phyloP scores from a whole-genome alignment of 306 rosid genomes.

The Benincasa hispida region DNA sequence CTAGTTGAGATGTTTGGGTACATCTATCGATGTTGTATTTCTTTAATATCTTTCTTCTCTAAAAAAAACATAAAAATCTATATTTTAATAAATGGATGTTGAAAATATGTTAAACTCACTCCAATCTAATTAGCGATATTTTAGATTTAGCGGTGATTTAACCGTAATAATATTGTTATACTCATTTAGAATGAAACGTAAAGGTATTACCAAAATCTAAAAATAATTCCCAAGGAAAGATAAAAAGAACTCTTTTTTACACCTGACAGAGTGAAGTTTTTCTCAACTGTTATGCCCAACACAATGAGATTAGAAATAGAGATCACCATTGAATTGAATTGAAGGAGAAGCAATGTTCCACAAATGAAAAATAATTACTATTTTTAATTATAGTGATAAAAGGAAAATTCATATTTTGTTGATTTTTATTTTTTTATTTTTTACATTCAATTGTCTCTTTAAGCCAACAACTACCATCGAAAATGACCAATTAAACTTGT shows the following conservation, averaged over 20 bases:
- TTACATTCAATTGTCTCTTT: constrained; percentile 3
- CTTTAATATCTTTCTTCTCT: too few species aligned
- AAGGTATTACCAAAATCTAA: too few species aligned
- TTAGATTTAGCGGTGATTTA: background rate
- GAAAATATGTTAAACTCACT: too few species aligned
- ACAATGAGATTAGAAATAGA: background rate
- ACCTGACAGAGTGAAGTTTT: constrained; percentile 7
- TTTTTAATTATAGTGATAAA: background rate
- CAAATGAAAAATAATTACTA: background rate
- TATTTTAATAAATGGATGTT: too few species aligned
- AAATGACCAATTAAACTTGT: background rate
- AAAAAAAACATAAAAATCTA: too few species aligned
- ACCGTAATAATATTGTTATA: background rate
- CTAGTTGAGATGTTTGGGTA: too few species aligned
- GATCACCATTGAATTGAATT: background rate
- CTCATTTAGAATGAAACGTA: background rate
- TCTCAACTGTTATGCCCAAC: constrained; percentile 42
- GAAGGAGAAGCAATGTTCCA: background rate
- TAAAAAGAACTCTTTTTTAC: background rate
- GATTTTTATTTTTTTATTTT: too few species aligned
- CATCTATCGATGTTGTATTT: too few species aligned
- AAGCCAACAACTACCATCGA: background rate
- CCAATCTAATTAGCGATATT: too few species aligned
- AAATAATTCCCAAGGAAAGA: background rate
- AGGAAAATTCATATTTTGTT: background rate